phyloP scores from a whole-genome alignment of 2,329 filamentous ascomycete species.

The Aspergillus fijiensis region DNA sequence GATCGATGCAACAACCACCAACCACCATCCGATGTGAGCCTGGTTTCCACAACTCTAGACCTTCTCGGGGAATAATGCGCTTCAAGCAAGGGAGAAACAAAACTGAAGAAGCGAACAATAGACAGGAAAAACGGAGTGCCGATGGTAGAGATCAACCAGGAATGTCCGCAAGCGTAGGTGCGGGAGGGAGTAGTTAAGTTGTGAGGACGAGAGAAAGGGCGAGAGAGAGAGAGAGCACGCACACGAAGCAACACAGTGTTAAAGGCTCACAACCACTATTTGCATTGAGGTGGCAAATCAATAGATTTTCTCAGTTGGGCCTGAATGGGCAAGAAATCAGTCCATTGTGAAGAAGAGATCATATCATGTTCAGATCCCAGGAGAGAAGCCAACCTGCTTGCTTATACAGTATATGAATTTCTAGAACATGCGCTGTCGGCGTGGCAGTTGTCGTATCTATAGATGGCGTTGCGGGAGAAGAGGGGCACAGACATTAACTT shows the following conservation, averaged over 20 bases:
- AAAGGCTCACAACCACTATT: background rate
- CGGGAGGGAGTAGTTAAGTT: background rate
- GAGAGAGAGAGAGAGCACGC: background rate
- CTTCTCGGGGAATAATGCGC: background rate
- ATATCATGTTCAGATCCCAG: background rate
- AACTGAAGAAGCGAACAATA: background rate
- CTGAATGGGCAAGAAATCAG: background rate
- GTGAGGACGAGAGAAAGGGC: background rate
- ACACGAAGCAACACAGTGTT: background rate
- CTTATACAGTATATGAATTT: background rate
- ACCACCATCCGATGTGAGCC: background rate
- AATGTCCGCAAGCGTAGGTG: slow-evolving; percentile 8
- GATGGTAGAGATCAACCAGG: slow-evolving; percentile 3
- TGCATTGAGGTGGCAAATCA: slow-evolving; percentile 13
- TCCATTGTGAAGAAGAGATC: background rate
- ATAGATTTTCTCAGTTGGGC: slow-evolving; percentile 4
- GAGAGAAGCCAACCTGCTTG: background rate
- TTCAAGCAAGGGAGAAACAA: background rate
- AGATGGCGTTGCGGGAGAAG: background rate
- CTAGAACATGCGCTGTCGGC: background rate
- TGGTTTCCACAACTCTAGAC: background rate
- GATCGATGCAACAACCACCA: background rate
- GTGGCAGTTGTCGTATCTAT: background rate
- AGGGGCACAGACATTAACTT: background rate
- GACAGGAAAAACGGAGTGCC: background rate